Conservation (phyloP, 116 monocot species). For the Phalaenopsis hybrid region DNA sequence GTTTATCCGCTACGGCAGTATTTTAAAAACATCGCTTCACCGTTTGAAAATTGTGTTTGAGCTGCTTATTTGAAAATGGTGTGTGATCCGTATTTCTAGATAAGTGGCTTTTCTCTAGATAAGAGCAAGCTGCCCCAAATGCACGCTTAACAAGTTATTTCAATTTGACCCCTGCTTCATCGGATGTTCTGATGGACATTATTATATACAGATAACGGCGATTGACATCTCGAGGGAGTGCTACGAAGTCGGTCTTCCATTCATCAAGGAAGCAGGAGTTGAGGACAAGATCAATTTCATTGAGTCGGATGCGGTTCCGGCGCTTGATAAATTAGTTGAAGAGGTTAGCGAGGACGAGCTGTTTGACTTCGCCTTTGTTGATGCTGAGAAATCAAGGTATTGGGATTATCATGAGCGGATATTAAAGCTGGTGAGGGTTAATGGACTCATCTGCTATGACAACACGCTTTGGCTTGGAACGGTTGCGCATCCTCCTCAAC, state of each 20-base stretch:
- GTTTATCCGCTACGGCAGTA: too few species aligned
- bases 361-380: conserved; percentile 40
- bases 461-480: conserved; percentile 40
- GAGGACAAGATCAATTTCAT: conserved; percentile 54
- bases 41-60: too few species aligned
- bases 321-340: conserved; percentile 33
- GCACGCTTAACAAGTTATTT: too few species aligned
- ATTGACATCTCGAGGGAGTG: conserved; percentile 13
- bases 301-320: conserved; percentile 27
- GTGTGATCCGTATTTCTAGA: too few species aligned
- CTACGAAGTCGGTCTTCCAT: conserved; percentile 25
- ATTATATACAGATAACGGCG: conserved; percentile 15
- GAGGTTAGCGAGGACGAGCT: conserved; percentile 28
- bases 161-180: background rate
- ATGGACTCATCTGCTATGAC: conserved; percentile 40
- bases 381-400: conserved; percentile 49
- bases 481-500: conserved; percentile 13
- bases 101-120: too few species aligned
- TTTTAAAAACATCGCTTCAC: too few species aligned
- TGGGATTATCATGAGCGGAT: conserved; percentile 33
- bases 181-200: too few species aligned
- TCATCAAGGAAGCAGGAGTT: conserved; percentile 41
- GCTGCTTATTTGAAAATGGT: too few species aligned
- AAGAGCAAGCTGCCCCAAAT: too few species aligned
- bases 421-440: conserved; percentile 29